Percentiles rank a stretch among this genome's conserved stretches.
phyloP scores from a whole-genome alignment of 2,329 filamentous ascomycete species.

The Microdochium bolleyi region DNA sequence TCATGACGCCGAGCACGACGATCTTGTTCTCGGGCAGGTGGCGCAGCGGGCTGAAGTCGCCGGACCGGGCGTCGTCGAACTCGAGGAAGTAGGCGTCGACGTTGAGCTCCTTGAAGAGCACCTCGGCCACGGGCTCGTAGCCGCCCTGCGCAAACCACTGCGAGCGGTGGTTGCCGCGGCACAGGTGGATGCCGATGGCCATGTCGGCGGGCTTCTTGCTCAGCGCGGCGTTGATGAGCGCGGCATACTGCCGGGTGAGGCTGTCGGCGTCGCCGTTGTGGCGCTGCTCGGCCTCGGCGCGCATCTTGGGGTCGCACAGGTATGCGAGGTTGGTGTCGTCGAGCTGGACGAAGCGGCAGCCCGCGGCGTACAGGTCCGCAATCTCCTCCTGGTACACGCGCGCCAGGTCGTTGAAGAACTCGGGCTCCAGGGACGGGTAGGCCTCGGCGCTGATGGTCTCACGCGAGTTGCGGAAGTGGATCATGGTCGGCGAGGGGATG shows the following conservation, averaged over 20 bases:
- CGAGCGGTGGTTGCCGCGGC: slow-evolving; percentile 47
- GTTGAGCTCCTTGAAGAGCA: slow-evolving; percentile 47
- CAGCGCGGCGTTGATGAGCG: slow-evolving; percentile 46
- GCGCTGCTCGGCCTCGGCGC: slow-evolving; percentile 39
- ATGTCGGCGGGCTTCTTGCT: slow-evolving; percentile 42
- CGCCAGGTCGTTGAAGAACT: not conserved
- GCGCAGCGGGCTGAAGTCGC: slow-evolving; percentile 46
- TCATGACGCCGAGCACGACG: slow-evolving; percentile 48
- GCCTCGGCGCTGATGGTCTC: slow-evolving; percentile 42
- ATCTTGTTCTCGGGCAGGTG: slow-evolving; percentile 44
- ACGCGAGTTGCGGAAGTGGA: slow-evolving; percentile 48
- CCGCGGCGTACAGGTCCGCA: slow-evolving; percentile 38
- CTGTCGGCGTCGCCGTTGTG: slow-evolving; percentile 39
- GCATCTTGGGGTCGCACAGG: slow-evolving; percentile 48
- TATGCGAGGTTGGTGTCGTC: slow-evolving; percentile 55
- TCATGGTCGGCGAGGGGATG: slow-evolving; percentile 52
- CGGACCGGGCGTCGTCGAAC: slow-evolving; percentile 47
- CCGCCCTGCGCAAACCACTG: slow-evolving; percentile 51
- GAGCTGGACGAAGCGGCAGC: slow-evolving; percentile 48
- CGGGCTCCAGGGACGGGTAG: slow-evolving; percentile 41
- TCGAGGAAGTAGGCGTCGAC: slow-evolving; percentile 53
- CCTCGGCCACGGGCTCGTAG: slow-evolving; percentile 49
- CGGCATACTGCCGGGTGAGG: slow-evolving; percentile 42
- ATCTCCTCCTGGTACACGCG: slow-evolving; percentile 37
- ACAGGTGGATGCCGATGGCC: slow-evolving; percentile 48